These are phyloP conservation scores for Globisporangium cystogenes DNA, from an alignment of 352 stramenopile species.

Conservation along the genomic window DNA sequence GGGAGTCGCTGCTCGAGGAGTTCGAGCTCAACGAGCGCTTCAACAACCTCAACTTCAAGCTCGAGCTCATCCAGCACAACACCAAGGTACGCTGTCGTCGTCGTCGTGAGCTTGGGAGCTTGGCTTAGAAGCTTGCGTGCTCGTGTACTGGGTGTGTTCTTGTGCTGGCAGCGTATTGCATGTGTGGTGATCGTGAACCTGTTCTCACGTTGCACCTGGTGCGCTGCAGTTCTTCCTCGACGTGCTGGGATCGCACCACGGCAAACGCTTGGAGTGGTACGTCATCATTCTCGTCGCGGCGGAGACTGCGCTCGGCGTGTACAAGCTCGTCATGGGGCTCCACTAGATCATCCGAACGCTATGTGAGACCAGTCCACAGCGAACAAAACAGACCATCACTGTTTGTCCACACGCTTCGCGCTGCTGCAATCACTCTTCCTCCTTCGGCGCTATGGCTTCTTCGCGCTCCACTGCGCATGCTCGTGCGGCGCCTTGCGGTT, in stretches of 20 bases:
- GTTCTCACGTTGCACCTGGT: not conserved
- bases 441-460: conserved; percentile 1
- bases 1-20: conserved; percentile 84
- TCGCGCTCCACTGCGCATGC: conserved; percentile 72
- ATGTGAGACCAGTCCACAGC: too few relatives aligned
- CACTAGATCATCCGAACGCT: conserved; percentile 19
- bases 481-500: conserved; percentile 82
- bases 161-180: too few relatives aligned
- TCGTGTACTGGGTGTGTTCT: too few relatives aligned
- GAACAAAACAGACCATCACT: too few relatives aligned
- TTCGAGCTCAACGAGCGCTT: conserved; percentile 95
- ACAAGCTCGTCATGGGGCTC: conserved; percentile 76
- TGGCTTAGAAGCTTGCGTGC: too few relatives aligned
- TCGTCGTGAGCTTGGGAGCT: not conserved
- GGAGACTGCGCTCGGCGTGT: conserved; percentile 90
- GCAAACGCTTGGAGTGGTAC: conserved; percentile 94
- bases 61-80: conserved; percentile 97
- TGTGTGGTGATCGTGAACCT: too few relatives aligned
- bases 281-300: conserved; percentile 97
- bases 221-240: conserved; percentile 93
- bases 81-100: conserved; percentile 73
- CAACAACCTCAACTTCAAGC: conserved; percentile 97
- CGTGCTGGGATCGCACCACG: conserved; percentile 95
- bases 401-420: too few relatives aligned
- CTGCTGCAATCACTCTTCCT: not conserved